phyloP scores from a whole-genome alignment of 1,284 basidiomycete genomes.

The Golubevia sp. region DNA sequence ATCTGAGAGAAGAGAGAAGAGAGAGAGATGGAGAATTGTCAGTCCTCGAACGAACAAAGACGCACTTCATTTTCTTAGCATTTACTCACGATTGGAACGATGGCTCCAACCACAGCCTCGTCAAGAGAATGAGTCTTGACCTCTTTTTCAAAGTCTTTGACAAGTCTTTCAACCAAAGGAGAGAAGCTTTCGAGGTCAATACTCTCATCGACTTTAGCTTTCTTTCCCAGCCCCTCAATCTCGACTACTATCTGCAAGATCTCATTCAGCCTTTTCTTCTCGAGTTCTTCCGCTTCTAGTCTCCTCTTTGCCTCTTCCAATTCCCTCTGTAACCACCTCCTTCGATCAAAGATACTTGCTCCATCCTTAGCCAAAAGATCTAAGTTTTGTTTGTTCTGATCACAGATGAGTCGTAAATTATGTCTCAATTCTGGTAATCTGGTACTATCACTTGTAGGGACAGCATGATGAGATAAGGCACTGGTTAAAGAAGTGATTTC shows the following conservation, averaged over 20 bases:
- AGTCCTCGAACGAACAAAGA: too few species aligned
- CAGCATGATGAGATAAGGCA: conserved; percentile 31
- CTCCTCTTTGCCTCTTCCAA: conserved; percentile 19
- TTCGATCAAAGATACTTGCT: conserved; percentile 27
- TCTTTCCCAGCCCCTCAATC: conserved; percentile 3
- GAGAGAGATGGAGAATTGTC: not conserved
- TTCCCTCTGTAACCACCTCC: conserved; percentile 37
- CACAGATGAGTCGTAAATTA: conserved; percentile 43
- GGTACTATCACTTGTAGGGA: conserved; percentile 25
- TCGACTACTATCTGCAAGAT: conserved; percentile 4
- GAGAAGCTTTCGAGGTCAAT: conserved; percentile 15
- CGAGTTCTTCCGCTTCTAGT: conserved; percentile 5
- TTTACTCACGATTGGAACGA: not conserved
- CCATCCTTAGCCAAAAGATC: conserved; percentile 43
- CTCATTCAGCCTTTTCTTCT: conserved; percentile 12
- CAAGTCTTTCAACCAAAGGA: conserved; percentile 13
- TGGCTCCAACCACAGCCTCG: not conserved
- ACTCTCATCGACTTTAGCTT: not conserved
- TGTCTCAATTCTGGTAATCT: conserved; percentile 50
- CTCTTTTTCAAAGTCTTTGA: conserved; percentile 9
- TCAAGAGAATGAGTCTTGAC: conserved; percentile 15
- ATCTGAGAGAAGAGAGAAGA: not conserved
- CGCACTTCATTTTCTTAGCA: too few species aligned
- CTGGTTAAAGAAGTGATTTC: conserved; percentile 35
- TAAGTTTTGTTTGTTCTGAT: conserved; percentile 24